Evolutionary conservation across 2,329 filamentous ascomycete genomes (phyloP).

Genomic region (Cryphonectria carpinicola): DNA sequence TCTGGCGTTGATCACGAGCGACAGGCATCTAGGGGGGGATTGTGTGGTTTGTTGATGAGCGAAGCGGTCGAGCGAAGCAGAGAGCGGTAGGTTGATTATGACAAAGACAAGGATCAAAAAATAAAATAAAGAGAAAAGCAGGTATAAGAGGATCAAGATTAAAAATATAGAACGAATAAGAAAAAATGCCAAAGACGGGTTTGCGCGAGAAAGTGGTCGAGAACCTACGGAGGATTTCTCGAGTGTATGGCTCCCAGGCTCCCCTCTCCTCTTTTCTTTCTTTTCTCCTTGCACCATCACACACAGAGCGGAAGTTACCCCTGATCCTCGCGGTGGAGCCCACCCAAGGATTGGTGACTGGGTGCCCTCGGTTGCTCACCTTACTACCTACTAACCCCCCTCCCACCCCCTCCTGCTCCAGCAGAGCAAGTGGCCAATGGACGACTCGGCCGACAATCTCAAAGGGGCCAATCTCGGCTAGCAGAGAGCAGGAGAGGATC

Average conservation of each 20-base stretch:
- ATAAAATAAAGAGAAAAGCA: not conserved
- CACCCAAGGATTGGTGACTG: not conserved
- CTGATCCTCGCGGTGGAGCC: constrained; percentile 17
- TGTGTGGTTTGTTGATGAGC: not conserved
- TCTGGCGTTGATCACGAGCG: constrained; percentile 3
- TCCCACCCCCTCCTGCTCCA: not conserved
- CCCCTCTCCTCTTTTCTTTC: not conserved
- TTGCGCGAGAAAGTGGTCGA: not conserved
- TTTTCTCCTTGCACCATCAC: not conserved
- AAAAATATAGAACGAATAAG: not conserved
- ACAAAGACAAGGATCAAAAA: not conserved
- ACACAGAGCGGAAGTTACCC: constrained; percentile 5
- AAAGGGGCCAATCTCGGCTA: constrained; percentile 15
- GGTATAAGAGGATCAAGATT: not conserved
- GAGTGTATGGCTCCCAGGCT: constrained; percentile 4
- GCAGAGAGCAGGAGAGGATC: not conserved
- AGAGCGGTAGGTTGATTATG: not conserved
- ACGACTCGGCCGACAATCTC: constrained; percentile 11
- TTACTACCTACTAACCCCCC: not conserved
- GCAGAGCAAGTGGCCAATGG: constrained; percentile 3
- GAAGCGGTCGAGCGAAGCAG: not conserved
- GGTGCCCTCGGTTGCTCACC: constrained; percentile 4
- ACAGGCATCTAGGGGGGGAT: constrained; percentile 8
- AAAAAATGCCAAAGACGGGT: not conserved
- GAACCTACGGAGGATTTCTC: constrained; percentile 7